Evolutionary conservation across 805 yeast species (phyloP), one percentile per base, ranked within the genome.

Genomic region (Nakazawaea sp.): DNA sequence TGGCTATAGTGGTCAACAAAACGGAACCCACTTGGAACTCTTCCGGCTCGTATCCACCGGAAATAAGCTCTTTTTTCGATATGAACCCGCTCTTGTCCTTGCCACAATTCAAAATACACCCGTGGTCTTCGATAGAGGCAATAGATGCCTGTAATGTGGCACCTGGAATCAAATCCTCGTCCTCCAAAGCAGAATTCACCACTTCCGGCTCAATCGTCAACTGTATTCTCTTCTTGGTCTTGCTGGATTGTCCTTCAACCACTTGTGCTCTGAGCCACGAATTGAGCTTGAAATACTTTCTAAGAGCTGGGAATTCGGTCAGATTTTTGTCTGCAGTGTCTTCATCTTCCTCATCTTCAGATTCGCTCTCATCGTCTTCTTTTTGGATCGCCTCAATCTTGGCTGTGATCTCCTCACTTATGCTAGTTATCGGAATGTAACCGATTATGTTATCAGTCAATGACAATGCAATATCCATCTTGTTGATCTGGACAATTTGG

Each of bases 71-170:
- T 46, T 80, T 81, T 45, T 74, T 78, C 2, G 94, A 71, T 33
- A 89, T 64, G 57, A 90, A 89, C 1, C 95, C 96, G 20, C 75
- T 62, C 7, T 70, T 40, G 7, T 57, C 56, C 35, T 69, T 53
- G 24, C 97, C 97, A 27, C 82, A 56, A 47, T 80, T 81, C 30
- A 90, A 60, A 40, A 85, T 74, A 18, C 78, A 72, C 60, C 98
- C 98, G 55, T 87, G 96, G 55, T 92, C 99, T 67, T 92, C 97
- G 18, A 85, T 60, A 32, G 94, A 81, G 43, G 68, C 70, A 17
- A 92, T 77, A 2, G 85, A 67, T 18, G 78, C 89, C 59, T 92
- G 98, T 2, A 92, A 53, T 4, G 81, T 53, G 41, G 73, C 66
- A 30, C 86, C 87, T 19, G 66, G 49, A 5, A 64, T 59, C 33